Conservation (phyloP, 2,329 filamentous ascomycete species). For the Cryoendolithus antarcticus region DNA sequence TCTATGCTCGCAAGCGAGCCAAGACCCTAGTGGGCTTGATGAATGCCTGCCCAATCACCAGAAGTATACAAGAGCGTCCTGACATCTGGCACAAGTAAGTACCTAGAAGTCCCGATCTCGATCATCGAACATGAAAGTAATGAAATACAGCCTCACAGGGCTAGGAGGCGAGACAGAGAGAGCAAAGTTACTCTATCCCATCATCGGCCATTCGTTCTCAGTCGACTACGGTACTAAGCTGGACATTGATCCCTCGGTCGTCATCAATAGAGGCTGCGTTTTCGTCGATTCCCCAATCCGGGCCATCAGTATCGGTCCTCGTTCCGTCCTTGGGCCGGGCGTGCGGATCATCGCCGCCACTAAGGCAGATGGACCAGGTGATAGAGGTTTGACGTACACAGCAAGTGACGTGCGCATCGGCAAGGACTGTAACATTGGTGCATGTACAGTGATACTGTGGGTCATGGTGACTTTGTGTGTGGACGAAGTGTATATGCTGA, state of each 20-base stretch:
- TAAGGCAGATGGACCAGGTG: constrained; percentile 4
- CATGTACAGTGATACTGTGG: constrained; percentile 11
- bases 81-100: constrained; percentile 7
- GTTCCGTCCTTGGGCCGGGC: constrained; percentile 4
- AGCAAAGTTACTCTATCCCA: background rate
- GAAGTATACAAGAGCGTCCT: constrained; percentile 1
- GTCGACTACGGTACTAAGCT: constrained; percentile 10
- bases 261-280: constrained; percentile 8
- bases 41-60: constrained; percentile 5
- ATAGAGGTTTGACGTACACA: constrained; percentile 2
- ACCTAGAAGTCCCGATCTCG: background rate
- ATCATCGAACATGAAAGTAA: background rate
- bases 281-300: constrained; percentile 4
- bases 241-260: constrained; percentile 5
- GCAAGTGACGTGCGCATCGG: constrained; percentile 2
- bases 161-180: background rate
- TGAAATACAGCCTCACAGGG: background rate
- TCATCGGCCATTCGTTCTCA: constrained; percentile 7
- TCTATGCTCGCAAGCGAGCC: constrained; percentile 5
- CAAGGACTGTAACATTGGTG: constrained; percentile 12
- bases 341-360: constrained; percentile 6
- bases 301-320: constrained; percentile 5
- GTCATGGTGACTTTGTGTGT: background rate
- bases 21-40: constrained; percentile 1
- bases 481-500: background rate